These are phyloP conservation scores for Irpex lacteus DNA, from an alignment of 1,284 basidiomycete species.

Conservation along the genomic window DNA sequence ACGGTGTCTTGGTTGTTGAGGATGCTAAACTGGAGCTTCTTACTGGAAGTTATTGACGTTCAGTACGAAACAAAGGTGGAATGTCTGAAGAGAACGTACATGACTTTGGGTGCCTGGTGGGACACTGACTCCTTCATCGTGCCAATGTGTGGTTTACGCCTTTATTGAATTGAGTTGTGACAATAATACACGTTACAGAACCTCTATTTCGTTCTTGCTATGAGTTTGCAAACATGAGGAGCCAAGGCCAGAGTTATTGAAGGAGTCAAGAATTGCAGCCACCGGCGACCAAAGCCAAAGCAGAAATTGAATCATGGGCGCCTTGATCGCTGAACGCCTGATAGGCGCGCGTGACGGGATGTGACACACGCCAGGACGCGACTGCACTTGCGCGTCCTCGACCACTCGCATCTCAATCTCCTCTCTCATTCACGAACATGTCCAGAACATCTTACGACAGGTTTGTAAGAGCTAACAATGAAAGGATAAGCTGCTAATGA, in stretches of 20 bases:
- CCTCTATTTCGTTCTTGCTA: background rate
- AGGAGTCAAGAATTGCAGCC: background rate
- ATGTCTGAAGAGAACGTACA: conserved; percentile 49
- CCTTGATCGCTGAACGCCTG: conserved; percentile 1
- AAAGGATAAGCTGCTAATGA: background rate
- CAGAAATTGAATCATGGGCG: background rate
- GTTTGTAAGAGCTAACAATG: conserved; percentile 28
- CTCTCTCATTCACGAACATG: conserved; percentile 43
- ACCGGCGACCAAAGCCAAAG: background rate
- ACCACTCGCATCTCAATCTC: conserved; percentile 10
- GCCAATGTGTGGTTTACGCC: background rate
- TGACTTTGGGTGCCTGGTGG: conserved; percentile 88
- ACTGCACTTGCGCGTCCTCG: conserved; percentile 31
- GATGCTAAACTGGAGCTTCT: conserved; percentile 92
- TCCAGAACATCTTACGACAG: conserved; percentile 83
- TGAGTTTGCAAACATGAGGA: background rate
- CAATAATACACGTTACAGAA: conserved; percentile 9
- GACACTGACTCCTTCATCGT: conserved; percentile 86
- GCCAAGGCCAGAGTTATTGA: background rate
- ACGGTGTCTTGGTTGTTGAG: conserved; percentile 93
- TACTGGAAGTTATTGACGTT: conserved; percentile 46
- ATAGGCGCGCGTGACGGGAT: conserved; percentile 14
- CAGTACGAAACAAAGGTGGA: background rate
- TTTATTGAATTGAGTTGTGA: conserved; percentile 1
- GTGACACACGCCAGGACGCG: conserved; percentile 11